Evolutionary conservation across 1,139 yeast genomes (phyloP), one percentile per base, ranked within the genome.

Genomic region (Taiozyma sp.): DNA sequence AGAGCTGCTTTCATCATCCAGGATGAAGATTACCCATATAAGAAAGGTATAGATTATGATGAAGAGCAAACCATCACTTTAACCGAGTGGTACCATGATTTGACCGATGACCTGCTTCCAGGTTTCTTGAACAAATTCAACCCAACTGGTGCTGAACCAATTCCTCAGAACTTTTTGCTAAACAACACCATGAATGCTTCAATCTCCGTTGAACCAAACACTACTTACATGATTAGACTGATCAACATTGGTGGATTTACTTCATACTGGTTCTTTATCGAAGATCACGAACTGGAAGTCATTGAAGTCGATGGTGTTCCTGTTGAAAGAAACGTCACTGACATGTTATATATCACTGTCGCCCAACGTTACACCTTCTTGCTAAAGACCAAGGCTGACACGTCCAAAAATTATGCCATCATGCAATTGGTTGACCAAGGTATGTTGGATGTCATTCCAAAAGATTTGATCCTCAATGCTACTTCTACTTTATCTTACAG

Each of bases 111-210:
- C 23, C 74, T 91, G 59, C 70, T 77, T 55, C 69, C 76, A 14
- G 60, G 64, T 22, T 91, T 91, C 71, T 66, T 89, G 72, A 79
- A 74, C 58, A 70, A 86, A 57, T 85, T 78, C 72, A 92, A 92
- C 70, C 98, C 98, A 45, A 88, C 97, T 7, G 98, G 98, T 57
- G 97, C 97, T 38, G 98, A 92, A 70, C 98, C 98, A 44, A 81
- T 92, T 60, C 98, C 98, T 3, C 83, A 86, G 62, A 83, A 83
- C 65, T 66, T 87, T 59, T 73, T 90, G 62, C 78, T 90, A 69
- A 91, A 92, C 72, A 90, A 91, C 65, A 82, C 95, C 8, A 80
- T 76, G 65, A 85, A 87, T 68, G 73, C 74, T 53, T 80, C 90
- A 19, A 81, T 91, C 82, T 57, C 70, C 10, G 95, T 92, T 45